Percentiles rank a stretch among this genome's conserved stretches.
Conservation (phyloP, 2,329 filamentous ascomycete species). For the Akanthomyces dipterigenus region DNA sequence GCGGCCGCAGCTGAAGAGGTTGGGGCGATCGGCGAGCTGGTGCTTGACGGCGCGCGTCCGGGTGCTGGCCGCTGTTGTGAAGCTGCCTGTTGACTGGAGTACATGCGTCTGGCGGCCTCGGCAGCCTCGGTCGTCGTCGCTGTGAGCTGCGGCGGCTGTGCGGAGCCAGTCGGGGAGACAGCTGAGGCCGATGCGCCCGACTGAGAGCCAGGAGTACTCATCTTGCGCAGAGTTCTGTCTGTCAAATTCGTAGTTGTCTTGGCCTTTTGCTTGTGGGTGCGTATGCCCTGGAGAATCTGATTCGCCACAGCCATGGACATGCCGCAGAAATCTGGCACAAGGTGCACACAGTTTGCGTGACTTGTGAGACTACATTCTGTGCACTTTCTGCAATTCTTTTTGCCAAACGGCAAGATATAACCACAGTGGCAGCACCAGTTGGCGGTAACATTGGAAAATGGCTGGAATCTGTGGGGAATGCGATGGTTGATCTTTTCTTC, state of each 20-base stretch:
- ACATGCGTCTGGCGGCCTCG: constrained; percentile 59
- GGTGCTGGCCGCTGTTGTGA: constrained; percentile 34
- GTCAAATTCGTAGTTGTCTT: constrained; percentile 47
- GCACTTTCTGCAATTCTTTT: constrained; percentile 92
- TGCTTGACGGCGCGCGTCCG: constrained; percentile 46
- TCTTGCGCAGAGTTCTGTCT: constrained; percentile 58
- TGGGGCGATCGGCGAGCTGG: constrained; percentile 16
- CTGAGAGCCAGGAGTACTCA: constrained; percentile 39
- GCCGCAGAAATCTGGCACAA: constrained; percentile 97
- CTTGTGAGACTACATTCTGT: constrained; percentile 86
- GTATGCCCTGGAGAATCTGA: constrained; percentile 81
- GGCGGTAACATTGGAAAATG: constrained; percentile 95
- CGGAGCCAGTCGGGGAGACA: constrained; percentile 16
- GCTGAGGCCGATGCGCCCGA: constrained; percentile 25
- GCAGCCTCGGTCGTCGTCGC: constrained; percentile 42
- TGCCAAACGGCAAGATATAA: constrained; percentile 88
- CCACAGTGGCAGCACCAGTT: constrained; percentile 99
- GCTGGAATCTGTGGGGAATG: constrained; percentile 93
- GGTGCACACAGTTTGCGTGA: constrained; percentile 84
- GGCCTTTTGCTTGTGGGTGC: constrained; percentile 64
- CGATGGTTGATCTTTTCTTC: constrained; percentile 99
- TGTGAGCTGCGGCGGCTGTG: constrained; percentile 15
- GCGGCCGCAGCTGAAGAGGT: constrained; percentile 26
- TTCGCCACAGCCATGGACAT: constrained; percentile 99
- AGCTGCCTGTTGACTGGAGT: constrained; percentile 41